Conservation (phyloP, 2,329 filamentous ascomycete genomes). For the Paraphoma sp. region DNA sequence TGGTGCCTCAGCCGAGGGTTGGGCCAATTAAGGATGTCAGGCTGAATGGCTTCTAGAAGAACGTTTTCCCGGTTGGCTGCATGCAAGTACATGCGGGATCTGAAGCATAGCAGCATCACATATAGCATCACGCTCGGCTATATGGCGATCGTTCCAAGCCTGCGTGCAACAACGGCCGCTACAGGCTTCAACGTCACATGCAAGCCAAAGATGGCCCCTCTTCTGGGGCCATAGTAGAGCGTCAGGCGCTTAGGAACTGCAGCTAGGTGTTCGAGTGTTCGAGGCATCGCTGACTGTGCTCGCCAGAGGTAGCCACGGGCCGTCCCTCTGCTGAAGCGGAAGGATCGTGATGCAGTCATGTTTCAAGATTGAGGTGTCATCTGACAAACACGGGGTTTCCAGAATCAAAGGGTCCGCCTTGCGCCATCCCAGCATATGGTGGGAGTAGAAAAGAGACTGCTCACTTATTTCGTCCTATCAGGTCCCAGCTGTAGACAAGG, state of each 20-base stretch:
- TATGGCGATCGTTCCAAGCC: conserved; percentile 39
- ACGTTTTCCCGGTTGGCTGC: conserved; percentile 28
- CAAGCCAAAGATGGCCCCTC: conserved; percentile 19
- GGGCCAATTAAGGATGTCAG: conserved; percentile 22
- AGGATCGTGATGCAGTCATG: conserved; percentile 26
- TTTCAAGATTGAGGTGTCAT: conserved; percentile 13
- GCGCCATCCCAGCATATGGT: conserved; percentile 27
- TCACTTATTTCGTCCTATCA: conserved; percentile 37
- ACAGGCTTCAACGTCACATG: conserved; percentile 39
- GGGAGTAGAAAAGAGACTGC: conserved; percentile 15
- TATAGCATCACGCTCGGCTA: conserved; percentile 43
- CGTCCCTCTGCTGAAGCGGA: conserved; percentile 36
- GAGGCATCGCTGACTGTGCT: conserved; percentile 11
- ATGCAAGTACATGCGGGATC: conserved; percentile 29
- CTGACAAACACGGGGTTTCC: conserved; percentile 24
- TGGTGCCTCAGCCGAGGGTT: conserved; percentile 18
- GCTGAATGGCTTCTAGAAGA: conserved; percentile 35
- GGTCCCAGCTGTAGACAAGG: conserved; percentile 17
- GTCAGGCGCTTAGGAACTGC: no score
- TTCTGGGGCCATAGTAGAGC: background rate
- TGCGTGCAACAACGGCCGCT: conserved; percentile 24
- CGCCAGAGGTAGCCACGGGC: conserved; percentile 26
- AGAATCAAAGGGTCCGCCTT: conserved; percentile 21
- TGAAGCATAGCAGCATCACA: conserved; percentile 37
- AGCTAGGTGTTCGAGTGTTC: no score